Evolutionary conservation across 768 basidiomycete species (phyloP).

Genomic region (Antrodiella citrinella): DNA sequence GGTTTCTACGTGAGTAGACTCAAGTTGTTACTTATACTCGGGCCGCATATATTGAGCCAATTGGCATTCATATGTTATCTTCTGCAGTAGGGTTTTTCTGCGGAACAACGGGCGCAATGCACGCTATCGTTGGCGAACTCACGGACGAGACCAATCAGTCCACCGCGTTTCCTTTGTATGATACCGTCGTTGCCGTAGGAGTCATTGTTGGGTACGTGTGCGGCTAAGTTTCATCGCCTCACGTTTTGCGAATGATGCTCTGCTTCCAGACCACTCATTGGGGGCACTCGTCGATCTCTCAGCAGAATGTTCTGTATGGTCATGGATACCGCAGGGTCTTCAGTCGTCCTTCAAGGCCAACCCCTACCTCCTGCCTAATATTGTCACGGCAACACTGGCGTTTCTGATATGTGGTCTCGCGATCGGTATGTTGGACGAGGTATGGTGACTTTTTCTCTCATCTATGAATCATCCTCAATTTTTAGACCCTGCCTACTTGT

Average conservation of each 20-base stretch:
- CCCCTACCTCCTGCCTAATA: conserved; percentile 58
- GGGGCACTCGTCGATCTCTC: conserved; percentile 52
- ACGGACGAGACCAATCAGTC: conserved; percentile 57
- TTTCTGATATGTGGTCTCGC: conserved; percentile 33
- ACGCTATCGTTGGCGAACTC: conserved; percentile 32
- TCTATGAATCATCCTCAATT: not conserved
- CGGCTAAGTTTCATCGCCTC: conserved; percentile 8
- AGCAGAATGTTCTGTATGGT: conserved; percentile 35
- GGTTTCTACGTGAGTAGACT: conserved; percentile 35
- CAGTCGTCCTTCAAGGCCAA: conserved; percentile 33
- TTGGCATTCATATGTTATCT: too few relatives aligned
- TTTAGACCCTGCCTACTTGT: conserved; percentile 16
- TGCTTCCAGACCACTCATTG: conserved; percentile 45
- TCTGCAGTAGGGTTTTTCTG: too few relatives aligned
- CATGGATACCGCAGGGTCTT: conserved; percentile 20
- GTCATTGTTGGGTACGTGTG: conserved; percentile 44
- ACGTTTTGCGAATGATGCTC: not conserved
- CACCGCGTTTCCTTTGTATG: conserved; percentile 50
- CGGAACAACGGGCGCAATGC: conserved; percentile 33
- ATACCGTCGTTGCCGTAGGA: conserved; percentile 50
- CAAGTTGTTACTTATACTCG: too few relatives aligned
- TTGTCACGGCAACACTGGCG: conserved; percentile 35
- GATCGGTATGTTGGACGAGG: conserved; percentile 48
- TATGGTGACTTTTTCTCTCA: conserved; percentile 16
- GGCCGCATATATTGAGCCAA: too few relatives aligned